Base-by-base conservation (phyloP, 2,329 filamentous ascomycete genomes). In the Thelonectria discophora region DNA sequence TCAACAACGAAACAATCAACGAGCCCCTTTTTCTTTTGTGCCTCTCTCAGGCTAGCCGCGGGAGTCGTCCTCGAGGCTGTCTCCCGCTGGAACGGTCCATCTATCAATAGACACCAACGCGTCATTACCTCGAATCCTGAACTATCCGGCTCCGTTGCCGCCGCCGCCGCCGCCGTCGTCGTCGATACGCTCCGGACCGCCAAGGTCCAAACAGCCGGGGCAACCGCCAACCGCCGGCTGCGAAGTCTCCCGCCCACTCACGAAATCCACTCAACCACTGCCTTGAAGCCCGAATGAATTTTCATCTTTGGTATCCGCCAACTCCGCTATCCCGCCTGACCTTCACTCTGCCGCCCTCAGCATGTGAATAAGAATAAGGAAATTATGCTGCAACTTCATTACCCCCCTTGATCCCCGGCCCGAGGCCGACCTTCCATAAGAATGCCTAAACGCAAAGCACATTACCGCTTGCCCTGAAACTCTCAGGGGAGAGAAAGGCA, bases 51-150 rank as follows among this genome's bases (percentile, higher is more conserved):
- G 24, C 13, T 18, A 48, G 15, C 17, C n/a, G 12, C 20, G 20
- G 13, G 27, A 46, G 32, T 15, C 56, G 18, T 54, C 56, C 48
- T 40, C 56, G 17, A 57, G 42, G 34, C 58, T 56, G 63, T 66
- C 63, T 65, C 69, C 69, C 69, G 69, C 69, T 69, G 54, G 69
- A 71, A 68, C 69, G 69, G 68, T 69, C 65, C 63, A 60, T 65
- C 63, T 63, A 62, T 71, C 69, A 70, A 72, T 63, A 24, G 66
- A 68, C 24, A 4, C 24, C 24, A 39, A 69, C 69, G 69, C 62
- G 21, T 55, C 70, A 66, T 62, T 65, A 66, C 62, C 15, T 66
- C 46, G 37, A 37, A 60, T 27, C 5, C 4, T 3, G 18, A 18
- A n/a, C 8, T 8, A 42, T 50, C 21, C 30, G n/a, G 32, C 21